Evolutionary conservation across 371 early-diverging fungal species (phyloP), one percentile per base, ranked within the genome.

Genomic region (Lichtheimia ornata): DNA sequence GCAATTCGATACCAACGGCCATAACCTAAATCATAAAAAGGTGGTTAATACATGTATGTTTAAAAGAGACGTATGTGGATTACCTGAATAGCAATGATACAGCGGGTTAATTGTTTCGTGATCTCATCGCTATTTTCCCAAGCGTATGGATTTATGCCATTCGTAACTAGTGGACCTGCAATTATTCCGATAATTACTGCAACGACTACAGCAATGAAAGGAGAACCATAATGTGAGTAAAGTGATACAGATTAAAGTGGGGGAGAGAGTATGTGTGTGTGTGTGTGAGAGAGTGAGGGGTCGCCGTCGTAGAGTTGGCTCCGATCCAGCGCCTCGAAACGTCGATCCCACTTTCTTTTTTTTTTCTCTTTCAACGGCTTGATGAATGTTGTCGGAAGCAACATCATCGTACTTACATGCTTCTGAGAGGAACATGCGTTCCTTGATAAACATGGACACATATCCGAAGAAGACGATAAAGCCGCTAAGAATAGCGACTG

Each of bases 131-230:
- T 67, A 52, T 82, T 74, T 47, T 74, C 56, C 85, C 86, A 87
- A 2, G 62, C 62, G 35, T 76, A 61, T 0, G 91, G 90, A 56
- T 89, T 79, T 50, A 93, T 74, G 53, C 90, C 74, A 53, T 85
- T 82, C 4, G 86, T 64, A 14, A 76, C 90, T 17, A 76, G 64
- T 1, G 92, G 92, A 3, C 97, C 97, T 61, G 94, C 79, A 27
- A 94, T 67, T 44, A 99, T 91, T n/a, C 99, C 99, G 59, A 93
- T 84, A 7, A 91, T 59, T 15, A 92, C 85, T 12, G 97, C 92
- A 5, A 99, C 89, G n/a, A 97, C 83, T 86, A 42, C 2, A 22
- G 22, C 22, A 18, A 55, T 9, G 15, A 35, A 35, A 35, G 35
- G 35, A 35, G 35, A 35, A 11, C 35, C 6, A 35, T 11, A 11